Percentiles rank a stretch among this genome's conserved stretches.
Conservation (phyloP, 1,139 yeast genomes). For the Yamadazyma jaroonii region DNA sequence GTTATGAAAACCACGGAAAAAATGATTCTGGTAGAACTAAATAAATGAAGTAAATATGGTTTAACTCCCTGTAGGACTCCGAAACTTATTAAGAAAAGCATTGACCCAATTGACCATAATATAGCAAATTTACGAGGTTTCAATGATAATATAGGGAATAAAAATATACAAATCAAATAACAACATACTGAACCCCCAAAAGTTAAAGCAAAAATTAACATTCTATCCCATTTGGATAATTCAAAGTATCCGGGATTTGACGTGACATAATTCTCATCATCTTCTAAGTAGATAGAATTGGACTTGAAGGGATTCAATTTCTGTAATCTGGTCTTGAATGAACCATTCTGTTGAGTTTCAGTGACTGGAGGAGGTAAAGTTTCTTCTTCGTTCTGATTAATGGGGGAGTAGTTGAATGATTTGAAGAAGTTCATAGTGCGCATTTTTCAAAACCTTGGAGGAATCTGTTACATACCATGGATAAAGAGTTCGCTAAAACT, state of each 20-base stretch:
- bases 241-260: conserved; percentile 47
- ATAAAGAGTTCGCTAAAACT: conserved; percentile 29
- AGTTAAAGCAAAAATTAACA: conserved; percentile 53
- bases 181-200: conserved; percentile 55
- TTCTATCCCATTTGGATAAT: conserved; percentile 57
- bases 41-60: conserved; percentile 47
- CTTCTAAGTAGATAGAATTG: conserved; percentile 38
- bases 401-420: conserved; percentile 32
- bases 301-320: conserved; percentile 41
- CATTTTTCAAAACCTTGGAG: background rate
- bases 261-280: conserved; percentile 45
- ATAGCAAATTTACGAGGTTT: conserved; percentile 60
- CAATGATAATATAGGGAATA: conserved; percentile 54
- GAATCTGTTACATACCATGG: background rate
- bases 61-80: conserved; percentile 55
- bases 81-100: conserved; percentile 54
- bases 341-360: conserved; percentile 9
- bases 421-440: conserved; percentile 38
- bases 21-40: conserved; percentile 48
- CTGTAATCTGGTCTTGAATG: conserved; percentile 29
- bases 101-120: conserved; percentile 61
- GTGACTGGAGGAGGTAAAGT: conserved; percentile 44
- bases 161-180: conserved; percentile 51
- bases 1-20: conserved; percentile 49
- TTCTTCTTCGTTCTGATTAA: conserved; percentile 34